Evolutionary conservation across 192 early-diverging fungal species (phyloP).

Genomic region (Entophlyctis luteolus): DNA sequence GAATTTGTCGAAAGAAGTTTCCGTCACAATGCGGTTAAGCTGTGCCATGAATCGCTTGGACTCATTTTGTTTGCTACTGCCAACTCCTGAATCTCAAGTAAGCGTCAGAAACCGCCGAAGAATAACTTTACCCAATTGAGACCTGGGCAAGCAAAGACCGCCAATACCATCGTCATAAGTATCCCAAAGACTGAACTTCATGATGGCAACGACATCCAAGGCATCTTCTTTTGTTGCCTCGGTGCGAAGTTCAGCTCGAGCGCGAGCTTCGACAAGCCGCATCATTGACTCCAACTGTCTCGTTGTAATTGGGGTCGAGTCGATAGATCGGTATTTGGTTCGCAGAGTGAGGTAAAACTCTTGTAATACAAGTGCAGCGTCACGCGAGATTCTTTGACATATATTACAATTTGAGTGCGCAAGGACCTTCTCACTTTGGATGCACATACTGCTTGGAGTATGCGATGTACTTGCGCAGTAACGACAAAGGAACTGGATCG

Average conservation of each 20-base stretch:
- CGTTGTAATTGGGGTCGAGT: slow-evolving; percentile 75
- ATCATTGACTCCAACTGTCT: slow-evolving; percentile 79
- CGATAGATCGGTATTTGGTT: slow-evolving; percentile 55
- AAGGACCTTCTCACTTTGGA: slow-evolving; percentile 42
- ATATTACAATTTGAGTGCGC: slow-evolving; percentile 12
- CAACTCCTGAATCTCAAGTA: slow-evolving; percentile 42
- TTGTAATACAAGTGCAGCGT: slow-evolving; percentile 58
- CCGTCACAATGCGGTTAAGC: slow-evolving; percentile 53
- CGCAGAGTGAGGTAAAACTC: slow-evolving; percentile 72
- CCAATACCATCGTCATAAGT: slow-evolving; percentile 58
- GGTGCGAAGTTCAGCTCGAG: slow-evolving; percentile 70
- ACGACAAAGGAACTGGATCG: slow-evolving; percentile 56
- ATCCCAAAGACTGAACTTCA: slow-evolving; percentile 65
- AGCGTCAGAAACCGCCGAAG: not conserved
- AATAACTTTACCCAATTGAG: slow-evolving; percentile 47
- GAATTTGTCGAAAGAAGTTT: slow-evolving; percentile 65
- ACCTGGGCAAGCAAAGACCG: slow-evolving; percentile 55
- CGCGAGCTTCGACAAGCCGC: slow-evolving; percentile 71
- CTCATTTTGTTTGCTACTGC: slow-evolving; percentile 51
- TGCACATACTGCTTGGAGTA: slow-evolving; percentile 78
- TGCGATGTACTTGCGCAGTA: slow-evolving; percentile 79
- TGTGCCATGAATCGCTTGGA: slow-evolving; percentile 64
- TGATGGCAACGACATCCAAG: slow-evolving; percentile 72
- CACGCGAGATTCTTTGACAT: slow-evolving; percentile 42
- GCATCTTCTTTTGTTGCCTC: slow-evolving; percentile 69